Base-by-base conservation (phyloP, 2,329 filamentous ascomycete genomes). In the Waltergamsia citrina region DNA sequence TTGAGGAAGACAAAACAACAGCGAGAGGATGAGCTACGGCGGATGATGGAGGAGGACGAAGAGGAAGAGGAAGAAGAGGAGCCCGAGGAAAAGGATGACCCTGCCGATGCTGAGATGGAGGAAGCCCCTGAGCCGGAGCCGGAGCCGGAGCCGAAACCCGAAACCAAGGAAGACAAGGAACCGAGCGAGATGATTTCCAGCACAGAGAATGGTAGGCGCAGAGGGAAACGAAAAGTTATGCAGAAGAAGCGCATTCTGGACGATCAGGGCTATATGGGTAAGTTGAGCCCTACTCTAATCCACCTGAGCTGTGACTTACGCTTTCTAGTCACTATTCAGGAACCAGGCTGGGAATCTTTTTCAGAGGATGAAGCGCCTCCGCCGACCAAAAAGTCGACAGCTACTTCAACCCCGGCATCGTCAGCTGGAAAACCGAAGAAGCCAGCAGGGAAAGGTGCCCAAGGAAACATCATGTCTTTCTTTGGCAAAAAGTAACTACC, bases 381-480 rank as follows among this genome's bases (percentile, higher is more conserved):
- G 7, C 48, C 60, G 2, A 45, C 52, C 39, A 75, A 75, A 51
- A 77, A 74, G 49, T 49, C 63, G 6, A 80, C 76, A 40, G 42
- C 57, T 34, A 44, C 59, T 38, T 42, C 59, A 34, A 63, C 62
- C 2, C 57, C 63, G 6, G 54, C 62, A 16, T 66, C 68, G 10
- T 62, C 69, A 38, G 61, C 60, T 6, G 52, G 51, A 29, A 75
- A 70, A 45, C 54, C 65, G 17, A 78, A 71, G 47, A 81, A 80
- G 51, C 48, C 61, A 15, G 60, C 60, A 2, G 60, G 64, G 2
- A 85, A 85, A 50, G 57, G 59, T 7, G 54, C 73, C 3, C 81
- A 86, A 49, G 86, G 87, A 4, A 94, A 69, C 52, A 94, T 94
- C 51, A 94, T 88, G 81, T 86, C 81, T 1, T 94, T 94, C 60